A percentile compares a stretch with the other conserved stretches of the same genome.
phyloP scores from a whole-genome alignment of 148 eudicot species.

The Talinum fruticosum region DNA sequence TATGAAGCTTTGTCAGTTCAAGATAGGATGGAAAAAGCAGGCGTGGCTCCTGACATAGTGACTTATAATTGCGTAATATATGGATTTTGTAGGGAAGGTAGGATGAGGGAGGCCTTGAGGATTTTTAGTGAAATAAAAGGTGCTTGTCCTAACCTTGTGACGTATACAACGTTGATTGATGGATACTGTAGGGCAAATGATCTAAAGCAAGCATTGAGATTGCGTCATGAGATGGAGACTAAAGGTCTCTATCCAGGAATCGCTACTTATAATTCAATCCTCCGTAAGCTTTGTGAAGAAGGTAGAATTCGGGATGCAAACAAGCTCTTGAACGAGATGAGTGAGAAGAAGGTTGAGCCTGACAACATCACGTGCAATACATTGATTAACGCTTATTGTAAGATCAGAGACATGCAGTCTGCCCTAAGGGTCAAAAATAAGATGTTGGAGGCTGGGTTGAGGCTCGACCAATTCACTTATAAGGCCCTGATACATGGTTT shows the following conservation, averaged over 20 bases:
- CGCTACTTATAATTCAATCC: constrained; percentile 74
- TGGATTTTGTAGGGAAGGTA: constrained; percentile 78
- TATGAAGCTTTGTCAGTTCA: constrained; percentile 80
- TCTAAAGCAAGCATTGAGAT: constrained; percentile 52
- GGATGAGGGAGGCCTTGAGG: constrained; percentile 85
- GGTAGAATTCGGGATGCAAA: constrained; percentile 83
- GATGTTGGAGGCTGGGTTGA: constrained; percentile 74
- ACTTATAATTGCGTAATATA: constrained; percentile 73
- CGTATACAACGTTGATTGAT: constrained; percentile 83
- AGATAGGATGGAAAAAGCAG: constrained; percentile 69
- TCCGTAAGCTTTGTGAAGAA: constrained; percentile 73
- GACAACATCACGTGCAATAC: constrained; percentile 89
- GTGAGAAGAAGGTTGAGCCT: constrained; percentile 70
- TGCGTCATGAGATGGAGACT: constrained; percentile 57
- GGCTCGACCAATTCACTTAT: constrained; percentile 58
- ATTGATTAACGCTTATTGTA: constrained; percentile 83
- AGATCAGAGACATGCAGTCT: constrained; percentile 76
- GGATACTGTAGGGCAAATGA: constrained; percentile 80
- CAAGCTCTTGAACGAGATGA: constrained; percentile 71
- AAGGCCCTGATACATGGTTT: constrained; percentile 86
- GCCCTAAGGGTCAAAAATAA: constrained; percentile 57
- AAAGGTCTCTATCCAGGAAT: constrained; percentile 62
- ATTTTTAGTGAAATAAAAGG: constrained; percentile 66
- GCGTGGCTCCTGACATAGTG: constrained; percentile 69
- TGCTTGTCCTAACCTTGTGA: constrained; percentile 62